Base-by-base conservation (phyloP, 2,329 filamentous ascomycete genomes). In the Ascochyta lentis region DNA sequence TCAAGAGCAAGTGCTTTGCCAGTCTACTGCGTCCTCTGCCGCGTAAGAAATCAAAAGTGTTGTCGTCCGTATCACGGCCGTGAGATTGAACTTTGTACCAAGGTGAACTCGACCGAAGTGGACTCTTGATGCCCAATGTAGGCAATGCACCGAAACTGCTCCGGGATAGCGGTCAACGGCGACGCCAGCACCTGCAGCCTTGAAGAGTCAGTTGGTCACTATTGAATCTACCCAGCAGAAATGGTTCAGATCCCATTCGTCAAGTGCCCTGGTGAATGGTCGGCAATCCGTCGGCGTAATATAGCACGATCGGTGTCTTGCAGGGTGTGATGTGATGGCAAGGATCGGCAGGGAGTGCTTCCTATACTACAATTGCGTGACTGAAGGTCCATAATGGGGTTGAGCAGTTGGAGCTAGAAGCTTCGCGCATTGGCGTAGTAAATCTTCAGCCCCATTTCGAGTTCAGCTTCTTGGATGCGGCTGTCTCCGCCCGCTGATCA, bases 201-300 rank as follows among this genome's bases (percentile, higher is more conserved):
- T 47, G 22, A 3, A 24, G 16, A 42, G 26, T 37, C 19, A 44
- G 10, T 54, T 24, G 44, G 19, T 26, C 37, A 35, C 24, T 48
- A 27, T 44, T 3, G 39, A 49, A 12, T 26, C 33, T 31, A 19
- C 29, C 34, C 26, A 10, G 35, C 39, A 40, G 43, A 31, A 40
- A 24, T 40, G 41, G 35, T 37, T 38, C 40, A 42, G 27, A 40
- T 29, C 46, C 46, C 10, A 49, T 55, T 55, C 45, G 44, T 15
- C 29, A 19, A 7, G 15, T 12, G 33, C 19, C 19, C 9, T 43
- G 29, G 19, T 13, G 15, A 15, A 16, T n/a, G 5, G 5, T 26
- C 47, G 53, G 53, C 37, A 10, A 50, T 46, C 42, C 24, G 43
- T 50, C 47, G 46, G 46, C 13, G 27, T 37, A 50, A 47, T 51